phyloP scores from a whole-genome alignment of 1,139 yeast genomes.

The Suhomyces taliae region DNA sequence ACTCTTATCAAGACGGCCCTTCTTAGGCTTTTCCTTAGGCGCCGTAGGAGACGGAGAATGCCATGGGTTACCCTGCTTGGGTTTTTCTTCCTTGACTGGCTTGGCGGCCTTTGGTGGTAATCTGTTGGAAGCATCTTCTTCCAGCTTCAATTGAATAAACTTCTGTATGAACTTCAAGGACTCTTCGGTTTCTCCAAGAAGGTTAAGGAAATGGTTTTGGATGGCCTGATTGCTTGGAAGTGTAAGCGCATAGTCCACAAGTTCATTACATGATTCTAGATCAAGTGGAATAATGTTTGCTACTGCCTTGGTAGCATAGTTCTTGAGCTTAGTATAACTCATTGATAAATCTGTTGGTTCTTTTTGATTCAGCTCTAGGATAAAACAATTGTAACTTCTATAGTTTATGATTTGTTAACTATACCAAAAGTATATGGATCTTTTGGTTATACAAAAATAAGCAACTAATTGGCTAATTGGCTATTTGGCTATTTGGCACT shows the following conservation, averaged over 20 bases:
- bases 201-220: constrained; percentile 48
- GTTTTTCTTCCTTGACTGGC: constrained; percentile 8
- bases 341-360: constrained; percentile 1
- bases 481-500: no score
- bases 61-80: constrained; percentile 10
- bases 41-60: constrained; percentile 1
- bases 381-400: no score
- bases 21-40: constrained; percentile 22
- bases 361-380: no score
- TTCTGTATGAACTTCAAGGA: constrained; percentile 39
- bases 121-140: constrained; percentile 15
- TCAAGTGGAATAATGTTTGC: constrained; percentile 48
- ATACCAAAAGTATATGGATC: no score
- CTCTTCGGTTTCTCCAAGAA: constrained; percentile 54
- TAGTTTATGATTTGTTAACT: no score
- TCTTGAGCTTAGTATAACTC: constrained; percentile 22
- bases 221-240: constrained; percentile 44
- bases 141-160: constrained; percentile 26
- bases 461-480: no score
- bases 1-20: constrained; percentile 22
- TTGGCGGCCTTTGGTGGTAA: not conserved
- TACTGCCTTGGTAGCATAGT: constrained; percentile 34
- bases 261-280: constrained; percentile 26
- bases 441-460: no score
- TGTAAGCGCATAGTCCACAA: constrained; percentile 49